Percentiles rank a stretch among this genome's conserved stretches.
phyloP scores from a whole-genome alignment of 805 yeast genomes.

The Pichia cabralensis region DNA sequence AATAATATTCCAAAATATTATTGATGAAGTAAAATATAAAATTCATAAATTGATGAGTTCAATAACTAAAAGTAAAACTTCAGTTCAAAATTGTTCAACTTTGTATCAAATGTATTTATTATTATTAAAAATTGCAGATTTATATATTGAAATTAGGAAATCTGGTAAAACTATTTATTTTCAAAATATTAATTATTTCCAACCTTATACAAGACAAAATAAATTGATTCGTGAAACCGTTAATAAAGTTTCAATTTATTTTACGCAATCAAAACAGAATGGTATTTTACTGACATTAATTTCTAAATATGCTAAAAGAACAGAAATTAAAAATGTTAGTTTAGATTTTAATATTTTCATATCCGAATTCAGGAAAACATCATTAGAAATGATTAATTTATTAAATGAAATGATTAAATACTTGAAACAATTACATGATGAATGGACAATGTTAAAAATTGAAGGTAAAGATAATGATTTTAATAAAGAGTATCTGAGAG shows the following conservation, averaged over 20 bases:
- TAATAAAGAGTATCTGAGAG: conserved; percentile 26
- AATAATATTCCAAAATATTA: conserved; percentile 19
- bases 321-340: conserved; percentile 4
- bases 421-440: conserved; percentile 29
- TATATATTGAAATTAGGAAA: conserved; percentile 36
- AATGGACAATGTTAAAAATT: conserved; percentile 28
- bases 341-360: conserved; percentile 6
- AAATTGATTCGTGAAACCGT: conserved; percentile 19
- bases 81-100: conserved; percentile 12
- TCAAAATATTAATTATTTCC: conserved; percentile 35
- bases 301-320: conserved; percentile 36
- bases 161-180: conserved; percentile 38
- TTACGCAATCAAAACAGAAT: conserved; percentile 37
- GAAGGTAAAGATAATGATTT: conserved; percentile 32
- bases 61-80: background rate
- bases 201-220: conserved; percentile 25
- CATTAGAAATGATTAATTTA: conserved; percentile 30
- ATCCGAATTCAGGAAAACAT: conserved; percentile 31
- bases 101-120: conserved; percentile 33
- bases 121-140: conserved; percentile 38
- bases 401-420: conserved; percentile 17
- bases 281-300: conserved; percentile 39
- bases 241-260: conserved; percentile 16
- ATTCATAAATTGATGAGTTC: conserved; percentile 7
- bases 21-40: conserved; percentile 20